Evolutionary conservation across 352 stramenopile species (phyloP).

Genomic region (Pythium rhizo-oryzae): DNA sequence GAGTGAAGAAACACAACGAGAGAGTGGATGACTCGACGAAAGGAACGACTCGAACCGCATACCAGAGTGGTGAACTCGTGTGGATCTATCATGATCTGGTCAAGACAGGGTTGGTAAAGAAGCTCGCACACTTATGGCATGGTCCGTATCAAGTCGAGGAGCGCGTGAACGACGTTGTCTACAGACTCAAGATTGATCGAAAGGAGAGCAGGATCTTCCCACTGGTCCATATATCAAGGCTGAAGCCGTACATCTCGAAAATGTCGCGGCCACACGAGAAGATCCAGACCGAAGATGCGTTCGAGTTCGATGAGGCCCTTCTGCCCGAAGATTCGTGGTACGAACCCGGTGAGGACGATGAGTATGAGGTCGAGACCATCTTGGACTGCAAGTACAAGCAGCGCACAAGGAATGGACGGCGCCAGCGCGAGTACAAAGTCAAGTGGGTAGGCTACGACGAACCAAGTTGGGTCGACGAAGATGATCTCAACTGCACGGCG

Average conservation of each 20-base stretch:
- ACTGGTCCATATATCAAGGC: not conserved
- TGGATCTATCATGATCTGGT: not conserved
- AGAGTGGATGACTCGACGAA: not conserved
- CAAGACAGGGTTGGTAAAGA: not conserved
- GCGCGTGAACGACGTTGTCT: too few relatives aligned
- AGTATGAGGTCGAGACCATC: slow-evolving; percentile 17
- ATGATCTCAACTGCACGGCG: slow-evolving; percentile 21
- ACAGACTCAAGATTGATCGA: too few relatives aligned
- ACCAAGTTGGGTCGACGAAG: slow-evolving; percentile 29
- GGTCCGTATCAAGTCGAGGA: too few relatives aligned
- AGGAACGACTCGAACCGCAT: slow-evolving; percentile 4
- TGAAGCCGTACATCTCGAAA: not conserved
- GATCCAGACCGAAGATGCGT: not conserved
- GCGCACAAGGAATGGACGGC: slow-evolving; percentile 16
- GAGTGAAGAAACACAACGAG: slow-evolving; percentile 9
- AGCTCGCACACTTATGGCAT: too few relatives aligned
- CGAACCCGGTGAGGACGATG: not conserved
- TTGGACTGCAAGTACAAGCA: slow-evolving; percentile 13
- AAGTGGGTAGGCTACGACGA: too few relatives aligned
- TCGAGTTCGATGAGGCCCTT: not conserved
- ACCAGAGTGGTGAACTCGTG: not conserved
- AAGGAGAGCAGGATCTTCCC: too few relatives aligned
- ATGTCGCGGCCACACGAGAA: not conserved
- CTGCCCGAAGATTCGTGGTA: not conserved
- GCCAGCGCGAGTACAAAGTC: slow-evolving; percentile 30